These are phyloP conservation scores for Gryganskiella cystojenkinii DNA, from an alignment of 192 early-diverging fungal species.

Conservation along the genomic window DNA sequence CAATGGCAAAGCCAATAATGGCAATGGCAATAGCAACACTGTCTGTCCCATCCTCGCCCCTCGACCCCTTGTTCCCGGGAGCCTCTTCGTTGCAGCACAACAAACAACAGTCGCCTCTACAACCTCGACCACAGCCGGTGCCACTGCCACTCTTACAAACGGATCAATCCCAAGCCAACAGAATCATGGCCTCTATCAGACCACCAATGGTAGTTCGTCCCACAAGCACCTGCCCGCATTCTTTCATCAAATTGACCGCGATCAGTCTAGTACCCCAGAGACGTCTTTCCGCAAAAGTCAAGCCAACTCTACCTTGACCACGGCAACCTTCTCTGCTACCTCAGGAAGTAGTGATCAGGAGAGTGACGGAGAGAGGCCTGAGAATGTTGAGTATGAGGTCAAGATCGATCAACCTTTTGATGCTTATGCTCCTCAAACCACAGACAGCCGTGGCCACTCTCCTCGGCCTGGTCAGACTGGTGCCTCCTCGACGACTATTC, in stretches of 20 bases:
- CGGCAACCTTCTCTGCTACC: background rate
- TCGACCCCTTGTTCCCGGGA: too few relatives aligned
- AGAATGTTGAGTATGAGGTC: conserved; percentile 59
- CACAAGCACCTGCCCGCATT: conserved; percentile 48
- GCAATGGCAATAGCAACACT: conserved; percentile 11
- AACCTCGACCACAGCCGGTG: background rate
- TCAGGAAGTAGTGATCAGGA: conserved; percentile 6
- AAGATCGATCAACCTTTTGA: conserved; percentile 56
- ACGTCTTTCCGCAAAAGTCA: conserved; percentile 23
- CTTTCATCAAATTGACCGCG: conserved; percentile 46
- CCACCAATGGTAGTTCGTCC: conserved; percentile 24
- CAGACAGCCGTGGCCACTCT: conserved; percentile 30
- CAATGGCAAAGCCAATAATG: conserved; percentile 5
- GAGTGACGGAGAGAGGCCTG: conserved; percentile 15
- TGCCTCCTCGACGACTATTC: background rate
- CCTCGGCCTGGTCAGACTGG: conserved; percentile 28
- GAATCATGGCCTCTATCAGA: conserved; percentile 13
- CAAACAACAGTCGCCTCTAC: conserved; percentile 18
- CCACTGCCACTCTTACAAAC: conserved; percentile 1
- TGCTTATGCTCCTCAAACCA: conserved; percentile 42
- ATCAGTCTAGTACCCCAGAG: conserved; percentile 47
- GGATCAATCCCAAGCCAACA: conserved; percentile 5
- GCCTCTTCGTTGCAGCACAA: too few relatives aligned
- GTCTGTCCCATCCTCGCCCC: conserved; percentile 33
- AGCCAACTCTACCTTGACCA: background rate